Percentiles rank a stretch among this genome's conserved stretches.
Evolutionary conservation across 2,329 filamentous ascomycete species (phyloP).

Genomic region (Colletotrichum somersetense): DNA sequence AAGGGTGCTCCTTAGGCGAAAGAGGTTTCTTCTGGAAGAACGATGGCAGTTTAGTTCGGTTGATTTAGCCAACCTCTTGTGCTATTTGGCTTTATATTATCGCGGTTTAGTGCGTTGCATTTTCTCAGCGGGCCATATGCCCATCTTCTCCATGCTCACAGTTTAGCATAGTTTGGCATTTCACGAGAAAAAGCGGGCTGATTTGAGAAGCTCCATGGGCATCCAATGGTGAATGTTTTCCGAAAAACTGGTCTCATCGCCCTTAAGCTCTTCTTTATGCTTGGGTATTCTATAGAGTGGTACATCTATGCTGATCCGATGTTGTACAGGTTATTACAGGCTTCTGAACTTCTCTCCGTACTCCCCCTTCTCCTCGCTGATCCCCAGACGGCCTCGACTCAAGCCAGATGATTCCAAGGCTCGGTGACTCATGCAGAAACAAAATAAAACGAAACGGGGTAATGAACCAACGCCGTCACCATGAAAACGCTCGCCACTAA

Average conservation of each 20-base stretch:
- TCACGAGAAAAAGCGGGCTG: neutral
- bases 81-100: neutral
- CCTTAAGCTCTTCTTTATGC: neutral
- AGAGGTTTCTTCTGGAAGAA: neutral
- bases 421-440: neutral
- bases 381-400: neutral
- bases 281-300: conserved; percentile 12
- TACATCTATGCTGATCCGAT: conserved; percentile 10
- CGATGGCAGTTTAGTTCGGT: neutral
- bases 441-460: neutral
- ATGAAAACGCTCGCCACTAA: neutral
- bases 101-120: neutral
- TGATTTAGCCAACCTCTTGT: neutral
- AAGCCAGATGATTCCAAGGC: neutral
- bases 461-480: neutral
- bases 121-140: neutral
- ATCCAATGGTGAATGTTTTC: neutral
- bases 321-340: conserved; percentile 24
- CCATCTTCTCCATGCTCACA: too few species aligned
- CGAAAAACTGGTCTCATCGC: neutral
- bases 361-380: neutral
- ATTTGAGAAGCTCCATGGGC: neutral
- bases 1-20: neutral
- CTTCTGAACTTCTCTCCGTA: neutral
- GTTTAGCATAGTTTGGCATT: neutral